Evolutionary conservation across 306 rosid genomes (phyloP).

Genomic region (Vigna radiata): DNA sequence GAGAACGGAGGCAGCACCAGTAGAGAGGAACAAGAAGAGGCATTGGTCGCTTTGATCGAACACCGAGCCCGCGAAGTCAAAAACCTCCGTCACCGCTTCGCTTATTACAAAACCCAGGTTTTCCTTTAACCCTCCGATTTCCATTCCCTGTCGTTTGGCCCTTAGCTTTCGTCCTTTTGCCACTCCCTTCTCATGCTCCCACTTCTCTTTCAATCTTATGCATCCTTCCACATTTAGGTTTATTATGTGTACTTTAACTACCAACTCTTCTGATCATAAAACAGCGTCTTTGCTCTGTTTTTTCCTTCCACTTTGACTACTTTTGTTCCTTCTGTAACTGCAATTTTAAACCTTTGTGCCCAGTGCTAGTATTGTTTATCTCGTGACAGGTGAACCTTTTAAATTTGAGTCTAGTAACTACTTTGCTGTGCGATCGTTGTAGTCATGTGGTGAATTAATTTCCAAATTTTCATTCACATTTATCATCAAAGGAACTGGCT

Average conservation of each 20-base stretch:
- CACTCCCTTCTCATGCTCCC: background rate
- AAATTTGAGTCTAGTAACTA: background rate
- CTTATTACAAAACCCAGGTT: slow-evolving; percentile 83
- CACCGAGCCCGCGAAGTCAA: slow-evolving; percentile 81
- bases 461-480: background rate
- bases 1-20: slow-evolving; percentile 32
- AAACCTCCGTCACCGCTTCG: slow-evolving; percentile 61
- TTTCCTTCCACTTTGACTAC: background rate
- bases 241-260: background rate
- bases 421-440: background rate
- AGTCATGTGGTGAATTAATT: background rate
- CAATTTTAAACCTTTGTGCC: background rate
- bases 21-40: slow-evolving; percentile 79
- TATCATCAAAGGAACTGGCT: background rate
- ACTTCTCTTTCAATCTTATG: background rate
- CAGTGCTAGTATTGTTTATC: background rate
- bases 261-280: background rate
- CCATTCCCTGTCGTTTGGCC: background rate
- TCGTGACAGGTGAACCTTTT: background rate
- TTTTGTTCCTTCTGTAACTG: background rate
- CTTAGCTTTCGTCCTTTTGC: background rate
- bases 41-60: slow-evolving; percentile 82
- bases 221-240: background rate
- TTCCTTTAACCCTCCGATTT: background rate
- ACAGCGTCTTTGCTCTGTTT: background rate